phyloP scores from a whole-genome alignment of 176 grass and related monocot species.

The Neostapfia colusana region DNA sequence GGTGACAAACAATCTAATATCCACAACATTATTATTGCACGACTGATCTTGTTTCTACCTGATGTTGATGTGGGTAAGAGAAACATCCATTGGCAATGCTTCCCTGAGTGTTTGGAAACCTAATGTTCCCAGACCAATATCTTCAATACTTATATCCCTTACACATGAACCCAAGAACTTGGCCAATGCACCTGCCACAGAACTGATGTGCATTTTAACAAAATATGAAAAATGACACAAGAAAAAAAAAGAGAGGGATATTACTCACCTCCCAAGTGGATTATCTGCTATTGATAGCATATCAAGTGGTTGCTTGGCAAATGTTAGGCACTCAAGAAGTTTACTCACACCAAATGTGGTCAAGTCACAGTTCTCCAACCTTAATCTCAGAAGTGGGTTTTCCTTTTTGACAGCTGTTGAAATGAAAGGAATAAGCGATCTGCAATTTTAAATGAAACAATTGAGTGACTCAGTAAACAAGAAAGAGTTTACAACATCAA shows the following conservation, averaged over 20 bases:
- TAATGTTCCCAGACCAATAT: slow-evolving; percentile 51
- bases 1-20: background rate
- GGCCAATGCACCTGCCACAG: slow-evolving; percentile 51
- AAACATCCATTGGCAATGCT: slow-evolving; percentile 44
- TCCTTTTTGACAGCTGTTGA: slow-evolving; percentile 53
- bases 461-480: slow-evolving; percentile 26
- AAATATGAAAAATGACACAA: slow-evolving; percentile 1
- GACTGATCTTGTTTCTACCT: slow-evolving; percentile 42
- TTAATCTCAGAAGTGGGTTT: slow-evolving; percentile 63
- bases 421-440: slow-evolving; percentile 73
- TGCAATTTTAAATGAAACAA: slow-evolving; percentile 44
- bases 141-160: slow-evolving; percentile 58
- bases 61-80: slow-evolving; percentile 61
- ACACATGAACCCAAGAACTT: slow-evolving; percentile 61
- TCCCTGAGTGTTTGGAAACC: slow-evolving; percentile 66
- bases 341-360: slow-evolving; percentile 54
- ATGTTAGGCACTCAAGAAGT: slow-evolving; percentile 66
- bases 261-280: slow-evolving; percentile 66
- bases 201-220: slow-evolving; percentile 43
- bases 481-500: background rate
- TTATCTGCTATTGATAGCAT: slow-evolving; percentile 80
- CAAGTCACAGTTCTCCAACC: slow-evolving; percentile 63
- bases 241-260: background rate
- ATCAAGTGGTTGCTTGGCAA: slow-evolving; percentile 54
- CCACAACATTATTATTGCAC: background rate